These are phyloP conservation scores for Camillea tinctor DNA, from an alignment of 2,329 filamentous ascomycete genomes.

Conservation along the genomic window DNA sequence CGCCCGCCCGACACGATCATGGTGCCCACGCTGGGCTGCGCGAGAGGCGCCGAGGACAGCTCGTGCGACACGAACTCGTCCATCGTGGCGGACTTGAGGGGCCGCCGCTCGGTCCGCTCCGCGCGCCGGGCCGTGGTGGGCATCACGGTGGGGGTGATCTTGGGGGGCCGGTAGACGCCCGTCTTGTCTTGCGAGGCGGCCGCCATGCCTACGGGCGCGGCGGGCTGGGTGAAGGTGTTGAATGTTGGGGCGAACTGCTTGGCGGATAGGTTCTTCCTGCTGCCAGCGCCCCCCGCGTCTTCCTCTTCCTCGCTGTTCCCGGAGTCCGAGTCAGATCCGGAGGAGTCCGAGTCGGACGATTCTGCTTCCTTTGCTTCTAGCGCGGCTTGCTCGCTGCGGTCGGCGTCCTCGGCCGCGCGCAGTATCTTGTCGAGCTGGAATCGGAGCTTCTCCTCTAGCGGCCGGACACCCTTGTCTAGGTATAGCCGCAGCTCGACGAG, in stretches of 20 bases:
- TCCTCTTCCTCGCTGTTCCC: conserved; percentile 35
- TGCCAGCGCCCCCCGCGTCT: conserved; percentile 29
- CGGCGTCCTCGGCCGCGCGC: conserved; percentile 76
- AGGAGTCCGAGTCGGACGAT: conserved; percentile 36
- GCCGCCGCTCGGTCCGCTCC: conserved; percentile 60
- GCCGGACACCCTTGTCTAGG: conserved; percentile 87
- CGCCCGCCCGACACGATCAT: conserved; percentile 80
- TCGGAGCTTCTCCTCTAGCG: conserved; percentile 83
- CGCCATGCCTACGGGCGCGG: conserved; percentile 33
- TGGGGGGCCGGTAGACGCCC: conserved; percentile 85
- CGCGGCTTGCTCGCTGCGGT: conserved; percentile 41
- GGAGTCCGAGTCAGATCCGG: conserved; percentile 31
- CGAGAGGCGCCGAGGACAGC: conserved; percentile 75
- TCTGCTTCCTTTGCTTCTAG: conserved; percentile 37
- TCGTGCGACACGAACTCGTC: conserved; percentile 91
- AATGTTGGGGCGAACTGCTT: conserved; percentile 39
- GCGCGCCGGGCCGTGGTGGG: conserved; percentile 62
- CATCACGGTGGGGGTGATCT: conserved; percentile 84
- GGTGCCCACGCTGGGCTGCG: conserved; percentile 87
- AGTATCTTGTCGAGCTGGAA: conserved; percentile 97
- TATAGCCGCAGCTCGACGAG: conserved; percentile 91
- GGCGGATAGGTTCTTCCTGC: conserved; percentile 21
- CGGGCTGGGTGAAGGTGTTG: conserved; percentile 36
- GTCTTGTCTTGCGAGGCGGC: conserved; percentile 45
- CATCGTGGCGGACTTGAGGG: conserved; percentile 76